Conservation (phyloP, 352 stramenopile genomes). For the Phytophthora pisi region DNA sequence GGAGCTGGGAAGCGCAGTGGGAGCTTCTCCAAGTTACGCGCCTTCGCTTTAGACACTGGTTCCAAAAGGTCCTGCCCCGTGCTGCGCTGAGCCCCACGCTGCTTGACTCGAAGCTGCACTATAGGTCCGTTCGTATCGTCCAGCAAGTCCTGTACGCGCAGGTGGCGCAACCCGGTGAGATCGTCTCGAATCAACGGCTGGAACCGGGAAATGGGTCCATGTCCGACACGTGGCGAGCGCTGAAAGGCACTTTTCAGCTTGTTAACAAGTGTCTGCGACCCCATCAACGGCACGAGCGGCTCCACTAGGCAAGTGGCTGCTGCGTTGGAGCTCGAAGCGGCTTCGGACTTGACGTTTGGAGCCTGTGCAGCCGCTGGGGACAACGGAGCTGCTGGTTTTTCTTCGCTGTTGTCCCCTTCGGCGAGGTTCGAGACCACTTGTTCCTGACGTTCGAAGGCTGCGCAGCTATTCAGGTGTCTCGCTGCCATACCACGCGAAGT, state of each 20-base stretch:
- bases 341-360: conserved; percentile 9
- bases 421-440: background rate
- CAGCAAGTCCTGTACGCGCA: conserved; percentile 34
- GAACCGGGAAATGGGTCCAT: conserved; percentile 40
- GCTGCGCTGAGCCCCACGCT: background rate
- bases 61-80: conserved; percentile 18
- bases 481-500: conserved; percentile 7
- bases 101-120: conserved; percentile 14
- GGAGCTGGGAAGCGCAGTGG: conserved; percentile 40
- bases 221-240: conserved; percentile 14
- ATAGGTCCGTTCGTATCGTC: conserved; percentile 27
- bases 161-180: conserved; percentile 27
- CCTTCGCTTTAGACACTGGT: conserved; percentile 19
- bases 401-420: conserved; percentile 1
- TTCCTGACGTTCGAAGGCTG: background rate
- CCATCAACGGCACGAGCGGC: conserved; percentile 36
- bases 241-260: conserved; percentile 38
- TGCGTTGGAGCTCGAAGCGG: background rate
- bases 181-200: conserved; percentile 37
- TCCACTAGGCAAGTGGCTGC: background rate
- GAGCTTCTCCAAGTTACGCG: conserved; percentile 21
- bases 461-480: conserved; percentile 22
- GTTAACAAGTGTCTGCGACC: conserved; percentile 25
- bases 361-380: background rate
- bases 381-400: background rate